Evolutionary conservation across 2,329 filamentous ascomycete genomes (phyloP), one percentile per base, ranked within the genome.

Genomic region (Torrubiella hemipterigena): DNA sequence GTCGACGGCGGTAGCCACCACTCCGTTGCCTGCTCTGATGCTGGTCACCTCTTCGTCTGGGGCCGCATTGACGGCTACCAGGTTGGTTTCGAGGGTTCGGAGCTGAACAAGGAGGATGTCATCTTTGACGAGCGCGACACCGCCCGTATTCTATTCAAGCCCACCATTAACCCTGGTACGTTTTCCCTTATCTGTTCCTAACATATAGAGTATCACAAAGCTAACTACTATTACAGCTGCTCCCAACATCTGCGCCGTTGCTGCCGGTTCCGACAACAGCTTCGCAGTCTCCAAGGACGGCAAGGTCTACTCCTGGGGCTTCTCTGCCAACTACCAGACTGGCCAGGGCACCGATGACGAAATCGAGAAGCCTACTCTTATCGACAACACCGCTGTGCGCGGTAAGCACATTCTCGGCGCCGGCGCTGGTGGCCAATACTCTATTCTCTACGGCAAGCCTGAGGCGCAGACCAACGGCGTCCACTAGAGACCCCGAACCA

Each of bases 401-500:
- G 82, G 73, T 25, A 77, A 80, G 57, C 75, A 77, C 53, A 66
- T 95, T 26, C 67, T 76, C 20, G 84, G 69, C 56, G 82, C 81
- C n/a, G 83, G 82, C 26, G 80, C 80, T n/a, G 87, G 89, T 41
- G 86, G 86, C 5, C 87, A 95, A 50, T 95, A 75, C 53, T 80
- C 77, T 2, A 57, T 83, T 16, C 45, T 83, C n/a, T 63, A 67
- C 8, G 67, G 67, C 32, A 49, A 50, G 37, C 44, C 58, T 16
- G 48, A 51, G 14, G 48, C 39, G 20, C 35, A 38, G 16, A 36
- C 36, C 16, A 34, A 46, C 8, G 40, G 28, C 1, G 44, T 45
- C 29, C 59, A 58, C 26, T 55, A 55, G 11, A 20, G 12, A 14
- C 22, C 35, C 19, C 37, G 30, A 38, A 22, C 18, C 5, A 9